Evolutionary conservation across 1,139 yeast genomes (phyloP), one percentile per base, ranked within the genome.

Genomic region (Blastobotrys buckinghamii): DNA sequence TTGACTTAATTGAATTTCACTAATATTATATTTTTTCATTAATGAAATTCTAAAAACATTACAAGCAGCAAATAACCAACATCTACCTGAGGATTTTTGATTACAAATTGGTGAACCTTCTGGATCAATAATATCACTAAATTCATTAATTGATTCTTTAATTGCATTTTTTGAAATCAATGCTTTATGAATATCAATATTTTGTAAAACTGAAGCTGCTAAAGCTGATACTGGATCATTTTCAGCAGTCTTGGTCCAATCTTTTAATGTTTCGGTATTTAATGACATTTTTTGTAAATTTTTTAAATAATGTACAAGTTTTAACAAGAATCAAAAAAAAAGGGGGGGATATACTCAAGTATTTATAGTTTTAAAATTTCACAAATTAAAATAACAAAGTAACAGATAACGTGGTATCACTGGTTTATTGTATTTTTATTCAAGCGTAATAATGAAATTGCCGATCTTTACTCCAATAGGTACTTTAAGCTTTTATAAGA

Each of bases 11-110:
- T 84, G 89, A 64, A 86, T 79, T 47, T 81, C 82, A 58, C 81
- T 78, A 59, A 87, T 67, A 59, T 82, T 79, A 65, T 81, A 76
- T 62, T 77, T 76, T 58, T 76, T 71, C 65, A 83, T 81, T 42
- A 84, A 78, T 47, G 74, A 75, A 44, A 83, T 65, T 58, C 95
- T 73, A 58, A 86, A 69, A 46, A 83, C 76, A 59, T 86, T 87
- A 49, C 86, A 79, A 1, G 92, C 77, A 8, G 95, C 95, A 66
- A 86, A 86, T 56, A 87, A 73, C 95, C 95, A 87, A 66, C 96
- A 87, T 59, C 95, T 72, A 36, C 95, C 95, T 15, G 87, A 78
- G 34, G 77, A 65, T 60, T 77, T 77, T 67, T 87, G 96, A 67
- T 83, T 81, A 59, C 86, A 82, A 47, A 81, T 72, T 20, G 94